Evolutionary conservation across 2,329 filamentous ascomycete species (phyloP), one percentile per base, ranked within the genome.

Genomic region (Penicillium sp.): DNA sequence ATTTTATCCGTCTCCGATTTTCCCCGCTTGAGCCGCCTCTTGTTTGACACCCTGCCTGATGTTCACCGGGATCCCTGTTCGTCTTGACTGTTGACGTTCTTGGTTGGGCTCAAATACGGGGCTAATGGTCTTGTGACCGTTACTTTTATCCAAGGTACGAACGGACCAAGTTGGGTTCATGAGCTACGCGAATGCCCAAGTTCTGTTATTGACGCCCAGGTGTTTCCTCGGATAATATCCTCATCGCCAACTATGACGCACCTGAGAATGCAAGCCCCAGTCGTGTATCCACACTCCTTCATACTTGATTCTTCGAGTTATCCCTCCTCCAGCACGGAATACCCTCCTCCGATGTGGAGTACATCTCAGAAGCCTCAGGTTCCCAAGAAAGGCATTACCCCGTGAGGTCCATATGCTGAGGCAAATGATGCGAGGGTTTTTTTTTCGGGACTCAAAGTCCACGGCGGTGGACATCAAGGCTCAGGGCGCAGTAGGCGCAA

Each of bases 1-100:
- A 48, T 26, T 56, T 56, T 38, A 53, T 31, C 41, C 52, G 52
- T 19, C 35, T 31, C 41, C 52, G 52, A 19, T 8, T 55, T 55
- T 55, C 41, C 52, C 41, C 52, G 23, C 52, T 30, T 46, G 41
- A 55, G 52, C 41, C 51, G 26, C 35, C 29, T 45, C 50, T 52
- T 41, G 9, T 21, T 38, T 8, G 19, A 51, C 3, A 11, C 21
- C 29, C 11, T 3, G 35, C 29, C 7, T 38, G 11, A 52, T 21
- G 13, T 41, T 41, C 35, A 41, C 35, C 35, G 35, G 35, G 11
- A 41, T 41, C 35, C 35, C 15, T 41, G 9, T 41, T 41, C 1
- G 35, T 15, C 9, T 41, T 15, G 35, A 41, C 11, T 5, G 9
- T 15, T 41, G 11, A 13, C 13, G 35, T 15, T 6, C 35, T 15